A percentile compares a stretch with the other conserved stretches of the same genome.
Conservation (phyloP, 177 flowering plant genomes). For the Tripterygium wilfordii region DNA sequence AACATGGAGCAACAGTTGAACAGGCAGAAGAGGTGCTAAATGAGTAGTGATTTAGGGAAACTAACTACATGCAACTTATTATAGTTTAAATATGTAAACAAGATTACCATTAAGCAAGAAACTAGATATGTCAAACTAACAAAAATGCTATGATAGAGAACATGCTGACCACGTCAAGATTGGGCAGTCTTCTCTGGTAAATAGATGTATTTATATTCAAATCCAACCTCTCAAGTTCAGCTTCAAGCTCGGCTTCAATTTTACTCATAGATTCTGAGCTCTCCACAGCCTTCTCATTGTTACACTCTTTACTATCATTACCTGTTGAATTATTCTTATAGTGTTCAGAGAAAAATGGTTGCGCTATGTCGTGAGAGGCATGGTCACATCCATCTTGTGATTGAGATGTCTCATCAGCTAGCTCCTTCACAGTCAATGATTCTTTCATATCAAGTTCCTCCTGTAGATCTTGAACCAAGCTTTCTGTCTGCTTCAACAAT, state of each 20-base stretch:
- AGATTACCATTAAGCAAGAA: slow-evolving; percentile 19
- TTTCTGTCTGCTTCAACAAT: slow-evolving; percentile 57
- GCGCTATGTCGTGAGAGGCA: slow-evolving; percentile 7
- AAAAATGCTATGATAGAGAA: neutral
- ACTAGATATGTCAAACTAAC: neutral
- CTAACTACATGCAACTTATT: too few relatives aligned
- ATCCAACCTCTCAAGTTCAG: slow-evolving; percentile 82
- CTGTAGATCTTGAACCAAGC: slow-evolving; percentile 79
- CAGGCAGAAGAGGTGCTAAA: too few relatives aligned
- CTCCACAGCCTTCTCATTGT: slow-evolving; percentile 22
- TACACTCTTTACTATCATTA: slow-evolving; percentile 14
- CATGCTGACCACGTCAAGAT: slow-evolving; percentile 48
- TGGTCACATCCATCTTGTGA: slow-evolving; percentile 20
- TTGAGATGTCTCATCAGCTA: slow-evolving; percentile 39
- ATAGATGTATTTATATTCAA: slow-evolving; percentile 45
- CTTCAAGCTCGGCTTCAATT: slow-evolving; percentile 97
- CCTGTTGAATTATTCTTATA: slow-evolving; percentile 15
- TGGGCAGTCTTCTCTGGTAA: slow-evolving; percentile 33
- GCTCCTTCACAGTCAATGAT: slow-evolving; percentile 71
- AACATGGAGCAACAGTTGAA: too few relatives aligned
- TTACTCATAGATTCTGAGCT: slow-evolving; percentile 46
- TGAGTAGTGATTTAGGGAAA: too few relatives aligned
- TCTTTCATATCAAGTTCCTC: slow-evolving; percentile 96
- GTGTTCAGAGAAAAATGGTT: slow-evolving; percentile 12
- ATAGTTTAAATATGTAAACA: too few relatives aligned